A percentile compares a stretch with the other conserved stretches of the same genome.
Evolutionary conservation across 1,284 basidiomycete species (phyloP).

Genomic region (Trichosporon ovoides): DNA sequence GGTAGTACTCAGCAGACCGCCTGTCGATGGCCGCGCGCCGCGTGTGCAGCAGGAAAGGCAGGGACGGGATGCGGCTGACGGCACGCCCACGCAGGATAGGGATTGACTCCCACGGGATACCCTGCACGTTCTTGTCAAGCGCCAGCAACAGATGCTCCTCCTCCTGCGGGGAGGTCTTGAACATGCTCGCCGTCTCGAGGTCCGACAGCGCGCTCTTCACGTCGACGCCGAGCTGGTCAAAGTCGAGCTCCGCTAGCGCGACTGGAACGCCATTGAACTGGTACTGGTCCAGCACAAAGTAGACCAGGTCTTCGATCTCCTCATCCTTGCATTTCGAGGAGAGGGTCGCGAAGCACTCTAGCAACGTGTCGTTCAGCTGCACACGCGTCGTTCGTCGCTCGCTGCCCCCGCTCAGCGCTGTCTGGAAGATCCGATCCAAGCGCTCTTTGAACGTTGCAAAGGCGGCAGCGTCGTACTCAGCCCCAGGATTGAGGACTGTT

Average conservation of each 20-base stretch:
- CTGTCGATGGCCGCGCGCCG: slow-evolving; percentile 55
- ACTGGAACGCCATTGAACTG: slow-evolving; percentile 87
- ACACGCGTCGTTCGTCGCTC: slow-evolving; percentile 49
- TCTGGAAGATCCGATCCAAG: slow-evolving; percentile 69
- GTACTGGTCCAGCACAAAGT: slow-evolving; percentile 89
- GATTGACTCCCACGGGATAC: slow-evolving; percentile 93
- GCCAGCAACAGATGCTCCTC: slow-evolving; percentile 73
- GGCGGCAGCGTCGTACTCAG: slow-evolving; percentile 52
- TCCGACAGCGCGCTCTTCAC: slow-evolving; percentile 60
- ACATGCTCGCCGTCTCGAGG: slow-evolving; percentile 51
- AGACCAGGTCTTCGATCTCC: slow-evolving; percentile 89
- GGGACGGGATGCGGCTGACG: slow-evolving; percentile 81
- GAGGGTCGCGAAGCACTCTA: slow-evolving; percentile 81
- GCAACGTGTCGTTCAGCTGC: slow-evolving; percentile 61
- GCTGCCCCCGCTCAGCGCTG: slow-evolving; percentile 58
- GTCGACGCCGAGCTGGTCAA: slow-evolving; percentile 60
- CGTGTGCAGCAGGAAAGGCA: slow-evolving; percentile 69
- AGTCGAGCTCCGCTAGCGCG: slow-evolving; percentile 85
- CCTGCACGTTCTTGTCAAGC: slow-evolving; percentile 83
- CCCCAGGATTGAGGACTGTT: slow-evolving; percentile 65
- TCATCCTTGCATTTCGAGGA: slow-evolving; percentile 79
- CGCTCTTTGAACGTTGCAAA: slow-evolving; percentile 59
- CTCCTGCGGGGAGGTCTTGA: slow-evolving; percentile 18
- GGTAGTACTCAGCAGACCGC: slow-evolving; percentile 69
- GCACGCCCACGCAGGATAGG: slow-evolving; percentile 77